Evolutionary conservation across 495 filamentous ascomycete genomes (phyloP).

Genomic region (Pseudoneurospora amorphoporcata): DNA sequence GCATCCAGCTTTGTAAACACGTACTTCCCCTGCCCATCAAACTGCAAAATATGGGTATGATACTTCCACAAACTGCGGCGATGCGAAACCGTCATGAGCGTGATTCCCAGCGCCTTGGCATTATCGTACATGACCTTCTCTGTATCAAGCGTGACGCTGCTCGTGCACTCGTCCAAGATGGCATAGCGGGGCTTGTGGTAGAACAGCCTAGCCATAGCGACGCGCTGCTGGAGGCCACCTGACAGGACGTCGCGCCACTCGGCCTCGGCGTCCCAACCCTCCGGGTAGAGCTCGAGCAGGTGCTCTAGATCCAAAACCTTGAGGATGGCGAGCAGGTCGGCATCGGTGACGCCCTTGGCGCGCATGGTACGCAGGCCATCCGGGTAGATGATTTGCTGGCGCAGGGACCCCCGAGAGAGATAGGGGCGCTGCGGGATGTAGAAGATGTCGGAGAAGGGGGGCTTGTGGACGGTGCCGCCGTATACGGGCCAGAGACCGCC

Average conservation of each 20-base stretch:
- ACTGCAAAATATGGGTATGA: conserved; percentile 85
- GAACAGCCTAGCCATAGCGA: conserved; percentile 94
- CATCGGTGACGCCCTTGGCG: conserved; percentile 71
- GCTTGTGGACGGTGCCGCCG: conserved; percentile 84
- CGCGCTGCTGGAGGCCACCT: conserved; percentile 87
- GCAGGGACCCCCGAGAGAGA: conserved; percentile 73
- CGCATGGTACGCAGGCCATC: conserved; percentile 83
- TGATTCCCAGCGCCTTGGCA: conserved; percentile 82
- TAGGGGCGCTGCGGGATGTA: conserved; percentile 97
- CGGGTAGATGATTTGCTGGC: conserved; percentile 95
- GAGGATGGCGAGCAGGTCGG: conserved; percentile 67
- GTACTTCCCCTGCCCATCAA: conserved; percentile 87
- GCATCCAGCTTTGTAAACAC: conserved; percentile 88
- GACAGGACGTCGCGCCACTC: conserved; percentile 93
- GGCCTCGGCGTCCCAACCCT: conserved; percentile 87
- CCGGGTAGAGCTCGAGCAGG: conserved; percentile 66
- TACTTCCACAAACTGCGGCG: conserved; percentile 91
- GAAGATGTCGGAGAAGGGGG: conserved; percentile 83
- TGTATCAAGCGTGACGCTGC: conserved; percentile 81
- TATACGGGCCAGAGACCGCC: conserved; percentile 99
- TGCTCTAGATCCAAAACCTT: conserved; percentile 69
- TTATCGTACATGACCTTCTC: conserved; percentile 96
- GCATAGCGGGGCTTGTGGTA: conserved; percentile 89
- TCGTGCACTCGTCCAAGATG: conserved; percentile 95
- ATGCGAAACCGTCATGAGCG: conserved; percentile 92